Conservation (phyloP, 805 yeast species). For the Candida morakotiae region DNA sequence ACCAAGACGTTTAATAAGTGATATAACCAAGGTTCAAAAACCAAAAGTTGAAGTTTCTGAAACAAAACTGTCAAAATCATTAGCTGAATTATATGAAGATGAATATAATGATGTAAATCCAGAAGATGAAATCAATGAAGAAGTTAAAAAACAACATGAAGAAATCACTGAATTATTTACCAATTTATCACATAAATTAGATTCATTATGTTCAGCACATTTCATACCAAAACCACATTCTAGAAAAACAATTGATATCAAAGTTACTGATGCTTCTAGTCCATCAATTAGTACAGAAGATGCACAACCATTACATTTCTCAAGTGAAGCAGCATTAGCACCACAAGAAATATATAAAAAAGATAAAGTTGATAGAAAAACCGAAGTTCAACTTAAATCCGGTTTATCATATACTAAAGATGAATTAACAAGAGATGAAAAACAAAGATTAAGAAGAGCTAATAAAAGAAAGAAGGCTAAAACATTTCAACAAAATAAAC, state of each 20-base stretch:
- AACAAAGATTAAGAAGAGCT: constrained; percentile 81
- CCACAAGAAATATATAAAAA: constrained; percentile 88
- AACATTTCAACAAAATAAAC: constrained; percentile 42
- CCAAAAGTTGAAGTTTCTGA: constrained; percentile 70
- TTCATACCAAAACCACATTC: constrained; percentile 88
- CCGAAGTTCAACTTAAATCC: constrained; percentile 65
- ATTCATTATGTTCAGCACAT: constrained; percentile 90
- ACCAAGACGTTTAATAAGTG: constrained; percentile 66
- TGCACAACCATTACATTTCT: constrained; percentile 85
- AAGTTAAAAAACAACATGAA: constrained; percentile 66
- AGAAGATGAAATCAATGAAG: constrained; percentile 53
- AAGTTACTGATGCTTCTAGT: constrained; percentile 60
- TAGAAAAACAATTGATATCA: constrained; percentile 67
- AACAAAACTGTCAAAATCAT: constrained; percentile 77
- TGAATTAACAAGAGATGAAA: constrained; percentile 80
- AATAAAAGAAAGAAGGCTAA: constrained; percentile 76
- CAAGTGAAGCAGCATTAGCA: constrained; percentile 73
- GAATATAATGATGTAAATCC: constrained; percentile 54
- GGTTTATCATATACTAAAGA: constrained; percentile 79
- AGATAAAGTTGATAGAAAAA: constrained; percentile 35
- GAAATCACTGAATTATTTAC: constrained; percentile 69
- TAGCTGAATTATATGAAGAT: constrained; percentile 90
- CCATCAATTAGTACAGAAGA: constrained; percentile 84
- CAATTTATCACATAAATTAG: constrained; percentile 65
- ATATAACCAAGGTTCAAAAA: constrained; percentile 53